Conservation (phyloP, 257 asterid species). For the Solanum acaule region DNA sequence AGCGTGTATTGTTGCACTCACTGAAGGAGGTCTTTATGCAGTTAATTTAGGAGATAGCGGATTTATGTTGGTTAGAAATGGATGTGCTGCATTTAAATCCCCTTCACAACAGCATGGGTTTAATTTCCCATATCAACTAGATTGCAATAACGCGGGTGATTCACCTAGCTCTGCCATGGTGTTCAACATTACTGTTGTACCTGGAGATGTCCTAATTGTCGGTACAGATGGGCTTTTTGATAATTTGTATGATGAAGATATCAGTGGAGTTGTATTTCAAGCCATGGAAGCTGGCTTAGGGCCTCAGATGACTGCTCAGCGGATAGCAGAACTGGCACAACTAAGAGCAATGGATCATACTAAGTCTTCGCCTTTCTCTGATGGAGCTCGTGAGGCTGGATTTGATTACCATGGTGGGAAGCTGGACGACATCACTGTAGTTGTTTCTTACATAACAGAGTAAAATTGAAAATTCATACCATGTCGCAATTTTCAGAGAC, state of each 20-base stretch:
- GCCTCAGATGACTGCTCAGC: constrained; percentile 6
- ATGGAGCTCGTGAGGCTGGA: constrained; percentile 4
- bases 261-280: constrained; percentile 2
- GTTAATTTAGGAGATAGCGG: constrained; percentile 11
- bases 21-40: neutral
- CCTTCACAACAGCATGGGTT: constrained; percentile 3
- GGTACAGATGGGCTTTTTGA: constrained; percentile 14
- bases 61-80: constrained; percentile 1
- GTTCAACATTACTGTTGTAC: neutral
- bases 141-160: neutral
- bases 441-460: neutral
- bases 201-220: constrained; percentile 4
- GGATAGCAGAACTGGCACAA: constrained; percentile 8
- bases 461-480: neutral
- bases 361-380: constrained; percentile 1
- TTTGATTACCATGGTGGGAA: constrained; percentile 4
- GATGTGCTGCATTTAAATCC: neutral
- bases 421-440: constrained; percentile 11
- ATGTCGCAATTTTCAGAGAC: neutral
- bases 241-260: constrained; percentile 2
- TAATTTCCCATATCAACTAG: constrained; percentile 5
- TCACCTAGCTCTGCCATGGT: constrained; percentile 2
- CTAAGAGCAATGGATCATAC: constrained; percentile 1
- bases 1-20: constrained; percentile 2
- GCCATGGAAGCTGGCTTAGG: constrained; percentile 1